phyloP scores from a whole-genome alignment of 768 basidiomycete genomes.

The Boletus coccyginus region DNA sequence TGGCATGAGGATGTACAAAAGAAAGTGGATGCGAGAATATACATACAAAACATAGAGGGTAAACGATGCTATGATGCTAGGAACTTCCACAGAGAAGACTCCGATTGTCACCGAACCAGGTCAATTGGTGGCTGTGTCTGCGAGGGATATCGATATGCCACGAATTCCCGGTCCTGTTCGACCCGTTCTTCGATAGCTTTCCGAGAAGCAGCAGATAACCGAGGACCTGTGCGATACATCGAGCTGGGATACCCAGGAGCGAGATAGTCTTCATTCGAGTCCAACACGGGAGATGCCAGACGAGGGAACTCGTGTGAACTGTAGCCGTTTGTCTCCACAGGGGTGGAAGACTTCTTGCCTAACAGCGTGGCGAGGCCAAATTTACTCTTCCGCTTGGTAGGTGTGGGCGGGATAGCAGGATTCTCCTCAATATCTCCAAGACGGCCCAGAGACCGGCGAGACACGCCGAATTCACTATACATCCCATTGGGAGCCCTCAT shows the following conservation, averaged over 20 bases:
- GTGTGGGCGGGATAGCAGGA: slow-evolving; percentile 29
- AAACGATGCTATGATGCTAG: slow-evolving; percentile 3
- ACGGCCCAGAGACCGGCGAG: slow-evolving; percentile 54
- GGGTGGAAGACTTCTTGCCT: slow-evolving; percentile 47
- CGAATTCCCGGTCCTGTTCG: slow-evolving; percentile 82
- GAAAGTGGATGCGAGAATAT: slow-evolving; percentile 5
- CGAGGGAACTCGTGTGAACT: slow-evolving; percentile 48
- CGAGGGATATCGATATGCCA: slow-evolving; percentile 86
- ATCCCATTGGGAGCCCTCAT: slow-evolving; percentile 33
- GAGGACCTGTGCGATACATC: slow-evolving; percentile 46
- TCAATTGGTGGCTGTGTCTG: slow-evolving; percentile 62
- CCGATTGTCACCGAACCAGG: slow-evolving; percentile 44
- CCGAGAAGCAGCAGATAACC: slow-evolving; percentile 63
- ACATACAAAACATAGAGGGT: slow-evolving; percentile 7
- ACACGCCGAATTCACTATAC: slow-evolving; percentile 76
- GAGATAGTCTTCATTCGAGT: slow-evolving; percentile 48
- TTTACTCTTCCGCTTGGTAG: slow-evolving; percentile 66
- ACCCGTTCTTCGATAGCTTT: slow-evolving; percentile 77
- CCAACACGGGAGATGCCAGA: slow-evolving; percentile 41
- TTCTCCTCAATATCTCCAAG: slow-evolving; percentile 32
- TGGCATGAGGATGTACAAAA: slow-evolving; percentile 20
- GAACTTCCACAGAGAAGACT: not conserved
- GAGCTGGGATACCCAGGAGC: slow-evolving; percentile 48
- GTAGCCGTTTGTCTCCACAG: slow-evolving; percentile 33
- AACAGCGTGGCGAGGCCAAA: slow-evolving; percentile 68